Evolutionary conservation across 208 protist genomes (phyloP).

Genomic region (Trichomonas tenax): DNA sequence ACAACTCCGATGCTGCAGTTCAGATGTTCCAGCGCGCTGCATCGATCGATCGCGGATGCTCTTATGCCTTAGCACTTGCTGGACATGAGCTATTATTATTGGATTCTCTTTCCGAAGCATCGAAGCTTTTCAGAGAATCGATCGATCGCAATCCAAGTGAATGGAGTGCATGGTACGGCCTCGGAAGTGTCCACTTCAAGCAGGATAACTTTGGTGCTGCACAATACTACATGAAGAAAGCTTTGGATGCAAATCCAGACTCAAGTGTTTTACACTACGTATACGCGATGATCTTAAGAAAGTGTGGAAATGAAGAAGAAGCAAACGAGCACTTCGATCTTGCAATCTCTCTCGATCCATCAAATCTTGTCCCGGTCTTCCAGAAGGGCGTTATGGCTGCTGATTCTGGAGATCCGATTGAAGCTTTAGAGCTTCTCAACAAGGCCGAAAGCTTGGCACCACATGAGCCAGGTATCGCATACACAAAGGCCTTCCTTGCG

Average conservation of each 20-base stretch:
- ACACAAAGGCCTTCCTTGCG: neutral
- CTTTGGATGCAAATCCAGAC: neutral
- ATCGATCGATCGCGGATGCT: neutral
- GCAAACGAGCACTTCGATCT: neutral
- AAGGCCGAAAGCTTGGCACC: neutral
- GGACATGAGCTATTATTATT: neutral
- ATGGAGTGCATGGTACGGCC: constrained; percentile 9
- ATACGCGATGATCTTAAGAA: neutral
- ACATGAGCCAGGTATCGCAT: neutral
- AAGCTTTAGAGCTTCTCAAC: neutral
- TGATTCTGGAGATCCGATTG: neutral
- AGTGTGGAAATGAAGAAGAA: neutral
- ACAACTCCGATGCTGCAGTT: neutral
- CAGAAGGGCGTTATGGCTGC: neutral
- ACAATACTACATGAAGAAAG: constrained; percentile 7
- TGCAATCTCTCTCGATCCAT: neutral
- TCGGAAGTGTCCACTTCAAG: neutral
- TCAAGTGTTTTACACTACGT: neutral
- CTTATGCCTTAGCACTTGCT: neutral
- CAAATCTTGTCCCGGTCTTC: neutral
- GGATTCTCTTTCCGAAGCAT: neutral
- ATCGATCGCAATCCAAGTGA: constrained; percentile 4
- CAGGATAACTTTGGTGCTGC: constrained; percentile 11
- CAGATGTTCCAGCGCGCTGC: neutral
- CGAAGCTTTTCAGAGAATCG: neutral